Base-by-base conservation (phyloP, 208 protist species). In the Leptomonas pyrrhocoris region DNA sequence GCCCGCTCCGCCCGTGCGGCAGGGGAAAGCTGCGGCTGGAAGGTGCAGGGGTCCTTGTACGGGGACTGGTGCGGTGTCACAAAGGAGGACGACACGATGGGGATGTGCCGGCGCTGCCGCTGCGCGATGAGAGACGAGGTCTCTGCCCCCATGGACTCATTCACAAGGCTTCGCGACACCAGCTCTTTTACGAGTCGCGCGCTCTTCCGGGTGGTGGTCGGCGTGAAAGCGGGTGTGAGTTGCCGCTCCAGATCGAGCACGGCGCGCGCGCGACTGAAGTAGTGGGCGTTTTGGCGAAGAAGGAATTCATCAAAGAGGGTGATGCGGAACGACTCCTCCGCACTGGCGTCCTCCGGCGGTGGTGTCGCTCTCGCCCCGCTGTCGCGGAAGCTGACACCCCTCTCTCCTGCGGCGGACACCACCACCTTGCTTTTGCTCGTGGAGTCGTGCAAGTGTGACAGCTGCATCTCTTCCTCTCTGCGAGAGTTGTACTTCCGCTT, bases 291-390 rank as follows among this genome's bases (percentile, higher is more conserved):
- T 50, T 95, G 90, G 0, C 90, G 85, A 0, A 84, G 63, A 18
- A 93, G 79, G 80, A 95, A 95, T 48, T 92, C 84, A n/a, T 91
- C 81, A 72, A 94, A 92, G 23, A 80, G 82, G 16, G 80, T 75
- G 30, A 86, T 67, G 46, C 81, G 81, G 50, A 84, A 84, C 15
- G 73, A 50, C 19, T 77, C 69, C 25, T 25, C 51, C 8, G 31
- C 53, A 16, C 34, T 16, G 0, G 4, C 21, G 13, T 2, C 19
- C 36, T 31, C 55, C 13, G 19, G 25, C 25, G 28, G 30, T 0
- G 19, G 1, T 25, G 18, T 25, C 31, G 0, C 2, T 21, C 36
- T 23, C 34, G 45, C 28, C 43, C 31, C 19, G 12, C 18, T 43
- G 38, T 27, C n/a, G 19, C 9, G 19, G 59, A 21, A 13, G 18